Evolutionary conservation across 306 rosid species (phyloP).

Genomic region (Malus orientalis): DNA sequence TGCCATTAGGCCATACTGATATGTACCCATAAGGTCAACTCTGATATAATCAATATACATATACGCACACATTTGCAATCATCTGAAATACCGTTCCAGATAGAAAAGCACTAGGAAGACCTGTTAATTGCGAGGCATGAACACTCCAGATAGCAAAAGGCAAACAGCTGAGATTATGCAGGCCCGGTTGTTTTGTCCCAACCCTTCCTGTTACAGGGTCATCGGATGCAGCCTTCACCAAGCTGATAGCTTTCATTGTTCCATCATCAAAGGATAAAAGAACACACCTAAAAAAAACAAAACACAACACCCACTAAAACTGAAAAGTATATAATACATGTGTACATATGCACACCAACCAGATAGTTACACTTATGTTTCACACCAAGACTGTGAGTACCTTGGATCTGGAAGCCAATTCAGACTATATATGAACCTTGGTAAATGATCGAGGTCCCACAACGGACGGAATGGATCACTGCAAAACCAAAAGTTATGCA

Average conservation of each 20-base stretch:
- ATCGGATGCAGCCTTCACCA: slow-evolving; percentile 68
- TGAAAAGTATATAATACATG: too few species aligned
- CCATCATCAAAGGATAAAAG: slow-evolving; percentile 89
- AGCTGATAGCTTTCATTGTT: slow-evolving; percentile 69
- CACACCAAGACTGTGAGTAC: slow-evolving; percentile 27
- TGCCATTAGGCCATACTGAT: background rate
- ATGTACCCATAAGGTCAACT: background rate
- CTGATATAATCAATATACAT: too few species aligned
- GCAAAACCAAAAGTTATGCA: slow-evolving; percentile 22
- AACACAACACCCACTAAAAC: slow-evolving; percentile 1
- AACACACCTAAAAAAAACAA: slow-evolving; percentile 49
- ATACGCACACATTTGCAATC: background rate
- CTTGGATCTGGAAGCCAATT: slow-evolving; percentile 86
- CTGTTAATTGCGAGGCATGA: slow-evolving; percentile 77
- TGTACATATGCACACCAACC: background rate
- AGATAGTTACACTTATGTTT: background rate
- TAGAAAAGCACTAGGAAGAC: slow-evolving; percentile 26
- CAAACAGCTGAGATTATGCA: slow-evolving; percentile 45
- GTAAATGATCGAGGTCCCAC: slow-evolving; percentile 59
- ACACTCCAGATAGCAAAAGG: slow-evolving; percentile 79
- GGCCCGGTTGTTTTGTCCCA: slow-evolving; percentile 59
- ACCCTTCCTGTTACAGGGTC: slow-evolving; percentile 61
- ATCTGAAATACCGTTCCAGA: background rate
- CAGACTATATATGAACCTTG: slow-evolving; percentile 68
- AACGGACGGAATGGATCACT: slow-evolving; percentile 88